These are phyloP conservation scores for Cryptococcus sp. DNA, from an alignment of 1,284 basidiomycete genomes.

Conservation along the genomic window DNA sequence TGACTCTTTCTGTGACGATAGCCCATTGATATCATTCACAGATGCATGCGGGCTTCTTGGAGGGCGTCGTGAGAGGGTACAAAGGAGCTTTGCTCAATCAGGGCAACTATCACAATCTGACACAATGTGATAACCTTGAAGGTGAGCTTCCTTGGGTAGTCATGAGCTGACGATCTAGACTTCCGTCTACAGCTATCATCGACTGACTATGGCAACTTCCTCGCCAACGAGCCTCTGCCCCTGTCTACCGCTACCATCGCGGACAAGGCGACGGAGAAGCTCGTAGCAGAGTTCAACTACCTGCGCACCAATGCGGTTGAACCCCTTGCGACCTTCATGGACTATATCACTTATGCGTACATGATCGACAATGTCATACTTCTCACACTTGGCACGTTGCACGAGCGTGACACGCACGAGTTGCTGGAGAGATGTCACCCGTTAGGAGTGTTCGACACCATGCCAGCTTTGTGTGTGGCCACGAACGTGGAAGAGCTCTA, in stretches of 20 bases:
- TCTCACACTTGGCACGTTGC: slow-evolving; percentile 94
- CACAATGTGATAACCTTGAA: slow-evolving; percentile 97
- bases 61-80: slow-evolving; percentile 93
- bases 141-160: slow-evolving; percentile 59
- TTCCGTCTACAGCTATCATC: slow-evolving; percentile 89
- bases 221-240: slow-evolving; percentile 94
- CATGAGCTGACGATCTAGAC: slow-evolving; percentile 59
- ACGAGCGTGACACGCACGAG: slow-evolving; percentile 97
- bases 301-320: slow-evolving; percentile 87
- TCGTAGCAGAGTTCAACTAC: slow-evolving; percentile 98
- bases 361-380: slow-evolving; percentile 99
- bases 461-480: slow-evolving; percentile 98
- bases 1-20: slow-evolving; percentile 19
- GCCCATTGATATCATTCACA: slow-evolving; percentile 43
- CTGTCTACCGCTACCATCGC: slow-evolving; percentile 93
- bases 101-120: slow-evolving; percentile 87
- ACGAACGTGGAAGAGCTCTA: slow-evolving; percentile 99
- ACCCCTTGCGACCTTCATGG: slow-evolving; percentile 88
- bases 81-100: slow-evolving; percentile 88
- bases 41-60: slow-evolving; percentile 81
- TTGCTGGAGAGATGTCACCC: slow-evolving; percentile 96
- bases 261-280: slow-evolving; percentile 89
- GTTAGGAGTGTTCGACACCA: slow-evolving; percentile 94
- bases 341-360: slow-evolving; percentile 96
- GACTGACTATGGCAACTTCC: slow-evolving; percentile 98